Percentiles rank a stretch among this genome's conserved stretches.
These are phyloP conservation scores for Brassica juncea DNA, from an alignment of 345 rosid species.

Conservation along the genomic window DNA sequence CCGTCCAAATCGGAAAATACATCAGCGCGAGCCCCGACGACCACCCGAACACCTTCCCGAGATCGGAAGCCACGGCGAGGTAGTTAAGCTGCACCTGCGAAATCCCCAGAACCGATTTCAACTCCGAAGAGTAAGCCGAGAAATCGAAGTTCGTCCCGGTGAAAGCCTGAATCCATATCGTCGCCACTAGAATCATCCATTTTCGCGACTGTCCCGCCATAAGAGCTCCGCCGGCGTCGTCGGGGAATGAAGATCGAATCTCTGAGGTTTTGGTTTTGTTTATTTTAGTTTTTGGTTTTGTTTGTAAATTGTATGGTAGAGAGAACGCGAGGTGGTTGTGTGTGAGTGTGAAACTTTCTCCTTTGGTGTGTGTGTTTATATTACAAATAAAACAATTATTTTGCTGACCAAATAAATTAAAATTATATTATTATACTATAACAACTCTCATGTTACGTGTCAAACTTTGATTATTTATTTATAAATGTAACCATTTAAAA, in stretches of 20 bases:
- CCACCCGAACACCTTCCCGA: constrained; percentile 93
- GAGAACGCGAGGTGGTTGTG: constrained; percentile 20
- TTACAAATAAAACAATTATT: background rate
- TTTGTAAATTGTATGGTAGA: constrained; percentile 19
- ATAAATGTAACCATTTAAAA: background rate
- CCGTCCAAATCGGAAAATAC: constrained; percentile 69
- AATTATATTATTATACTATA: background rate
- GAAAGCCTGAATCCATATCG: constrained; percentile 94
- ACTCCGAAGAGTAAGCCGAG: constrained; percentile 13
- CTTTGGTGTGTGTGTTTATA: constrained; percentile 4
- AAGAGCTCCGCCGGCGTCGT: background rate
- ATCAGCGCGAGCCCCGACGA: constrained; percentile 87
- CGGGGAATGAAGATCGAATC: background rate
- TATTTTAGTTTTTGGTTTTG: background rate
- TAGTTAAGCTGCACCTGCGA: constrained; percentile 92
- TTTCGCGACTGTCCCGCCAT: constrained; percentile 88
- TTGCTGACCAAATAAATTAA: background rate
- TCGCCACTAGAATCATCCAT: constrained; percentile 93
- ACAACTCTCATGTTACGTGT: background rate
- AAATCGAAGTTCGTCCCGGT: constrained; percentile 97
- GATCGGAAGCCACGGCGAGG: constrained; percentile 90
- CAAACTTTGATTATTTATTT: background rate
- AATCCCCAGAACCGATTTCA: constrained; percentile 72
- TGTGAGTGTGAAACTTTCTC: constrained; percentile 14
- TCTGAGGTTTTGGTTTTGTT: background rate